These are phyloP conservation scores for Coemansia reversa DNA, from an alignment of 192 early-diverging fungal genomes.

Conservation along the genomic window DNA sequence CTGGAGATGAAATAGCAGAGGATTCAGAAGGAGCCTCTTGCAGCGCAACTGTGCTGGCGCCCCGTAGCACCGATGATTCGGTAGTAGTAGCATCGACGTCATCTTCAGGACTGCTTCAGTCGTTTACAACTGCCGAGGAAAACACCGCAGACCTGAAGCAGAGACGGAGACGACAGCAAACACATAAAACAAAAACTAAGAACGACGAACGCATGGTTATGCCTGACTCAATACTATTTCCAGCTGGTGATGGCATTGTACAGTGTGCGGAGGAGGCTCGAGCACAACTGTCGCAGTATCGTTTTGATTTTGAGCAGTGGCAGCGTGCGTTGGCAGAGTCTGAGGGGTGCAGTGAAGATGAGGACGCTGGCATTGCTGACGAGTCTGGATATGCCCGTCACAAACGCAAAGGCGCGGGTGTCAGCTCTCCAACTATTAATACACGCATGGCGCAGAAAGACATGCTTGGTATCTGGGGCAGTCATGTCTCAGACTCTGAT, in stretches of 20 bases:
- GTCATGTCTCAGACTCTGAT: conserved; percentile 29
- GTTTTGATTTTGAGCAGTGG: conserved; percentile 31
- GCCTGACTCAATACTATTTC: conserved; percentile 30
- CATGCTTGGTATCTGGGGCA: conserved; percentile 48
- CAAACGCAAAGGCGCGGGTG: conserved; percentile 15
- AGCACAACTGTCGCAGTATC: conserved; percentile 26
- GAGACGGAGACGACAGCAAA: not conserved
- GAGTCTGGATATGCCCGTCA: conserved; percentile 9
- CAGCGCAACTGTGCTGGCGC: not conserved
- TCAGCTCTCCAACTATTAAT: conserved; percentile 48
- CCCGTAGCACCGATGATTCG: too few species aligned
- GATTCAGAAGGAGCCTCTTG: not conserved
- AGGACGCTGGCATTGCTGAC: conserved; percentile 21
- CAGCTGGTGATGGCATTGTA: conserved; percentile 18
- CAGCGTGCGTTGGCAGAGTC: not conserved
- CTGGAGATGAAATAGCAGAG: not conserved
- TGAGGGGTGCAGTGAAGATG: conserved; percentile 11
- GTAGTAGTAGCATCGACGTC: not conserved
- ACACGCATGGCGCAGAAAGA: conserved; percentile 40
- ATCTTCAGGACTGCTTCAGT: conserved; percentile 10
- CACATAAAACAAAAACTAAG: conserved; percentile 6
- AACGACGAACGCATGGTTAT: conserved; percentile 42
- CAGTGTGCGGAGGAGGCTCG: conserved; percentile 46
- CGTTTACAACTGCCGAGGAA: not conserved
- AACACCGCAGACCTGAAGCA: not conserved